A percentile compares a stretch with the other conserved stretches of the same genome.
These are phyloP conservation scores for Bacidia rubella DNA, from an alignment of 495 filamentous ascomycete genomes.

Conservation along the genomic window DNA sequence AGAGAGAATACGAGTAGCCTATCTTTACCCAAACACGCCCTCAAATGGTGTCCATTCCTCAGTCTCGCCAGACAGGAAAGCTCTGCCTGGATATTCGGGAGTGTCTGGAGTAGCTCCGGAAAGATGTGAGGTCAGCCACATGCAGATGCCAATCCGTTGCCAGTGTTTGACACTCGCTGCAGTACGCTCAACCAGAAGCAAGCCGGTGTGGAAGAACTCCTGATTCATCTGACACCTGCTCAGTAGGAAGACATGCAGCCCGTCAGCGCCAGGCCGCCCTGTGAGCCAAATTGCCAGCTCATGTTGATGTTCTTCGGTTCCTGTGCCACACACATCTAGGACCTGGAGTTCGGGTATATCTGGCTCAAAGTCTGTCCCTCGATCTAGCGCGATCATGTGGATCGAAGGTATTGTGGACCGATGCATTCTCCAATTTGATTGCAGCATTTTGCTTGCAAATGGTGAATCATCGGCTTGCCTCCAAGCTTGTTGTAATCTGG, in stretches of 20 bases:
- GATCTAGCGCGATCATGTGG: conserved; percentile 3
- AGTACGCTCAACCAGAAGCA: background rate
- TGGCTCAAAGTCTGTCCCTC: background rate
- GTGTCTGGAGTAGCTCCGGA: background rate
- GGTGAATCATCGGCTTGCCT: background rate
- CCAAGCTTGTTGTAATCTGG: background rate
- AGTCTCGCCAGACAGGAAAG: background rate
- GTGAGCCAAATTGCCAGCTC: background rate
- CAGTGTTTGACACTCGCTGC: background rate
- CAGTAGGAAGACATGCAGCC: background rate
- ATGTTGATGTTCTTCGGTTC: background rate
- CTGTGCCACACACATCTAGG: background rate
- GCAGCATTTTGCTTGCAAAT: background rate
- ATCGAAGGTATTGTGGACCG: background rate
- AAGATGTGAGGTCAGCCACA: conserved; percentile 2
- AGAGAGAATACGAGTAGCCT: no score
- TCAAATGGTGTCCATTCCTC: background rate
- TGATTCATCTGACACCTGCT: background rate
- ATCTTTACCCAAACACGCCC: background rate
- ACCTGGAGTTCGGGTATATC: background rate
- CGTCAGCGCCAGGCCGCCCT: background rate
- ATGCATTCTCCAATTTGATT: conserved; percentile 3
- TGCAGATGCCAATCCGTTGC: conserved; percentile 2
- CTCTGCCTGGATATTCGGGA: background rate
- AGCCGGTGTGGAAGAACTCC: background rate